Evolutionary conservation across 768 basidiomycete genomes (phyloP).

Genomic region (Lactifluus volemus): DNA sequence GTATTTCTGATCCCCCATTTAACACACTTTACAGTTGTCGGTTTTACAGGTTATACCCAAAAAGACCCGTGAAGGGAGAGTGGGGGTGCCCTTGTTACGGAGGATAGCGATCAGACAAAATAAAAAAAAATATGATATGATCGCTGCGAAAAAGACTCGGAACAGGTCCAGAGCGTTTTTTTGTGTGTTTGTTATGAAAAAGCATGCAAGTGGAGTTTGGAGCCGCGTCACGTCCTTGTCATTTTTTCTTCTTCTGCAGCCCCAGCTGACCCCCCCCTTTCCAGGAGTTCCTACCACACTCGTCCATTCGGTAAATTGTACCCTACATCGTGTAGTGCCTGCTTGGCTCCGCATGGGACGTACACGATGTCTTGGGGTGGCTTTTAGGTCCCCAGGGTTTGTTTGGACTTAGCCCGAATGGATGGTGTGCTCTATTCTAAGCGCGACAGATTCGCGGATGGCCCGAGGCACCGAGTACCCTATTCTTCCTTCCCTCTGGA

Average conservation of each 20-base stretch:
- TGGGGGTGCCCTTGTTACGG: neutral
- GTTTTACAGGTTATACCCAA: neutral
- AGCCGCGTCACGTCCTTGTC: too few species aligned
- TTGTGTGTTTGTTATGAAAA: neutral
- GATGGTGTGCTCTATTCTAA: neutral
- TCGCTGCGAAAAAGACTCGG: neutral
- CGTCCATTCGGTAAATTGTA: neutral
- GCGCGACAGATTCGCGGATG: neutral
- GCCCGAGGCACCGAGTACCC: neutral
- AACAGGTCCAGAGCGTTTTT: neutral
- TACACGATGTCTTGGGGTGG: neutral
- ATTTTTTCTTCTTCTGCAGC: too few species aligned
- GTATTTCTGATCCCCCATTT: neutral
- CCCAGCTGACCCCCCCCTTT: too few species aligned
- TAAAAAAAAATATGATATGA: neutral
- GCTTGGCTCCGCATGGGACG: conserved; percentile 1
- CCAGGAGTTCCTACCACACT: neutral
- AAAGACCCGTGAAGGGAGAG: too few species aligned
- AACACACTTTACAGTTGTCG: neutral
- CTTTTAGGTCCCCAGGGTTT: neutral
- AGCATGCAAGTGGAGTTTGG: neutral
- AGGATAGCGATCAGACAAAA: neutral
- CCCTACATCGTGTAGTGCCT: conserved; percentile 6
- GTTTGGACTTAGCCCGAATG: neutral
- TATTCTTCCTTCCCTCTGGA: neutral